Conservation (phyloP, 2,329 filamentous ascomycete genomes). For the Daldinia sp. region DNA sequence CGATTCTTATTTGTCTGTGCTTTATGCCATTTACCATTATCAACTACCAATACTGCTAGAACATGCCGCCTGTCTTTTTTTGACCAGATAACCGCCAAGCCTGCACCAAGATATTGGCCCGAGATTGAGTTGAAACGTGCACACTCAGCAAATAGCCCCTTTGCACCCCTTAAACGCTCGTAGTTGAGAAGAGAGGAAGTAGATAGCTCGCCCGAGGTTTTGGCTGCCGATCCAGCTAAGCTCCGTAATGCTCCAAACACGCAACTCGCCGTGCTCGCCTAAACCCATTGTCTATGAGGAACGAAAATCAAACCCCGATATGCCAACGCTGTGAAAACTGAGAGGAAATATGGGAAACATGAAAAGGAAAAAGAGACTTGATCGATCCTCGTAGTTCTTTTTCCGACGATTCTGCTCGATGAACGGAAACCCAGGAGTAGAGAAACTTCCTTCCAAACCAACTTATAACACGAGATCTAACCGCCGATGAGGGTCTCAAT, state of each 20-base stretch:
- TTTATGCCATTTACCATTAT: slow-evolving; percentile 34
- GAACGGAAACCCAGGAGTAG: slow-evolving; percentile 25
- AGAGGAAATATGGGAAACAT: slow-evolving; percentile 24
- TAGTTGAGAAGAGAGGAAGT: slow-evolving; percentile 35
- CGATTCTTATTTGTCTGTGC: slow-evolving; percentile 33
- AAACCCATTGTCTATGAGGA: slow-evolving; percentile 35
- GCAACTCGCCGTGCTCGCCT: slow-evolving; percentile 19
- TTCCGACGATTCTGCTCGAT: slow-evolving; percentile 20
- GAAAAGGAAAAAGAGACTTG: slow-evolving; percentile 13
- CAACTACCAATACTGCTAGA: slow-evolving; percentile 34
- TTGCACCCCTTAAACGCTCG: slow-evolving; percentile 5
- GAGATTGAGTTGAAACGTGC: slow-evolving; percentile 33
- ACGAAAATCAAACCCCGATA: slow-evolving; percentile 25
- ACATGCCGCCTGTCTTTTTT: slow-evolving; percentile 30
- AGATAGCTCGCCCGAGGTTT: slow-evolving; percentile 22
- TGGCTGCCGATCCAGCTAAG: slow-evolving; percentile 29
- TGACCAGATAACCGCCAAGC: slow-evolving; percentile 35
- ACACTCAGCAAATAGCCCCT: slow-evolving; percentile 17
- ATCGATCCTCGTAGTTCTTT: slow-evolving; percentile 12
- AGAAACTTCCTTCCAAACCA: slow-evolving; percentile 28
- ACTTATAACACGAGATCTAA: slow-evolving; percentile 43
- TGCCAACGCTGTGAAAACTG: slow-evolving; percentile 31
- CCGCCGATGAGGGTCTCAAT: slow-evolving; percentile 44
- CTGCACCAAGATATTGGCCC: slow-evolving; percentile 34
- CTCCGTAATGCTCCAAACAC: slow-evolving; percentile 24